Conservation (phyloP, 495 filamentous ascomycete genomes). For the Ramalina intermedia region DNA sequence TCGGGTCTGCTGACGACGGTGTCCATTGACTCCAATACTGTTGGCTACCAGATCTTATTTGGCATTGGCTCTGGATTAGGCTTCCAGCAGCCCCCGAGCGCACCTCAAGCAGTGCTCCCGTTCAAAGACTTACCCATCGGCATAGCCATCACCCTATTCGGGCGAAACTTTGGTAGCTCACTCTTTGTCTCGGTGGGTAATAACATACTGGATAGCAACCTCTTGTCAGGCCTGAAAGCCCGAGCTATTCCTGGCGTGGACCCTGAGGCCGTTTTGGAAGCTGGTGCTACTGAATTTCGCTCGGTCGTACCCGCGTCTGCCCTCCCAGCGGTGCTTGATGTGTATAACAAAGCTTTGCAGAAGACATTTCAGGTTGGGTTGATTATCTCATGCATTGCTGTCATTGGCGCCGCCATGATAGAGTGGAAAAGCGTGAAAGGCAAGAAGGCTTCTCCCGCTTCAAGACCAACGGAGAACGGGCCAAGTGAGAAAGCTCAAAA, state of each 20-base stretch:
- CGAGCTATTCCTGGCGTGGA: constrained; percentile 31
- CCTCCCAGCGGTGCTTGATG: neutral
- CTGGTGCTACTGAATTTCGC: constrained; percentile 3
- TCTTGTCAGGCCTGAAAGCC: constrained; percentile 33
- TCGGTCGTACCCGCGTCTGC: neutral
- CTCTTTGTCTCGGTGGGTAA: constrained; percentile 42
- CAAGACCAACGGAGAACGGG: no score
- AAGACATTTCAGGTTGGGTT: constrained; percentile 17
- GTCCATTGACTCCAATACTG: constrained; percentile 26
- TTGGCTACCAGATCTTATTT: constrained; percentile 37
- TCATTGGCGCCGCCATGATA: constrained; percentile 10
- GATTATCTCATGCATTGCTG: constrained; percentile 18
- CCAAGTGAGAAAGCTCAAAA: no score
- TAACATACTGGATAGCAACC: constrained; percentile 34
- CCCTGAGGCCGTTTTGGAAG: constrained; percentile 12
- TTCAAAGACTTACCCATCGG: constrained; percentile 38
- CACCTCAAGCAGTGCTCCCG: constrained; percentile 40
- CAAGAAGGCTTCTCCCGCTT: no score
- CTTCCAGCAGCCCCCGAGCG: constrained; percentile 44
- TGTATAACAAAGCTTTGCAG: constrained; percentile 3
- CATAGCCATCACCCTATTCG: constrained; percentile 43
- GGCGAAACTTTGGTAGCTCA: constrained; percentile 44
- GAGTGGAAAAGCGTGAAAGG: neutral
- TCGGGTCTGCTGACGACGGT: constrained; percentile 37
- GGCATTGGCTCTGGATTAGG: constrained; percentile 51